Conservation (phyloP, 75 land plant species). For the Pinus tabuliformis region DNA sequence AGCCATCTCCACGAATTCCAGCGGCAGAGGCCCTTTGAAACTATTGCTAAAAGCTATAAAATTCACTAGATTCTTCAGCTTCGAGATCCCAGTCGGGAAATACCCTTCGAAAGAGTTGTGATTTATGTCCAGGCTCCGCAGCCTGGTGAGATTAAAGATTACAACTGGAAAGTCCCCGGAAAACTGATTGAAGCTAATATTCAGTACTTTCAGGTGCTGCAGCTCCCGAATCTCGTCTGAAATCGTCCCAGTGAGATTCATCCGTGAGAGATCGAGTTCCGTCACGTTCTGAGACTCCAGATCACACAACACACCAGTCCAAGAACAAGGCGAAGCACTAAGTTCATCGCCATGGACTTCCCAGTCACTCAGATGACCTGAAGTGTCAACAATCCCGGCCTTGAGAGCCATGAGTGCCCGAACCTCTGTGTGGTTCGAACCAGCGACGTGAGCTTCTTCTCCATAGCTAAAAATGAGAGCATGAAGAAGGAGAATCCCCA, state of each 20-base stretch:
- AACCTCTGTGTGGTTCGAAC: background rate
- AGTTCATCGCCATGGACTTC: background rate
- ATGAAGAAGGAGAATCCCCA: background rate
- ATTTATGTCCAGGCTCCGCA: slow-evolving; percentile 16
- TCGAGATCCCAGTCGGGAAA: slow-evolving; percentile 11
- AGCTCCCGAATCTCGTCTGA: slow-evolving; percentile 14
- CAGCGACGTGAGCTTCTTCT: background rate
- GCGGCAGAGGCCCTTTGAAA: slow-evolving; percentile 27
- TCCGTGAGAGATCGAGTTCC: slow-evolving; percentile 7
- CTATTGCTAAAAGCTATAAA: slow-evolving; percentile 19
- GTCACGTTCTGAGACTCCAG: background rate
- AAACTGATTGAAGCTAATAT: slow-evolving; percentile 20
- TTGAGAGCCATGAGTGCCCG: slow-evolving; percentile 47
- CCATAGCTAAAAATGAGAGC: background rate
- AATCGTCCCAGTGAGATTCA: slow-evolving; percentile 20
- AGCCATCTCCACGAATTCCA: slow-evolving; percentile 6
- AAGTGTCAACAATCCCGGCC: slow-evolving; percentile 31
- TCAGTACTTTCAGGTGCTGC: slow-evolving; percentile 9
- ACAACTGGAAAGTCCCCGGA: slow-evolving; percentile 9
- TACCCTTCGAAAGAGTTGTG: slow-evolving; percentile 15
- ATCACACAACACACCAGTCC: slow-evolving; percentile 16
- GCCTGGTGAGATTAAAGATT: slow-evolving; percentile 10
- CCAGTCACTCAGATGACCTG: slow-evolving; percentile 45
- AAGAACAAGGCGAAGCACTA: slow-evolving; percentile 12
- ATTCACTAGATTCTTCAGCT: slow-evolving; percentile 14